Conservation (phyloP, 768 basidiomycete species). For the Kwoniella sp. region DNA sequence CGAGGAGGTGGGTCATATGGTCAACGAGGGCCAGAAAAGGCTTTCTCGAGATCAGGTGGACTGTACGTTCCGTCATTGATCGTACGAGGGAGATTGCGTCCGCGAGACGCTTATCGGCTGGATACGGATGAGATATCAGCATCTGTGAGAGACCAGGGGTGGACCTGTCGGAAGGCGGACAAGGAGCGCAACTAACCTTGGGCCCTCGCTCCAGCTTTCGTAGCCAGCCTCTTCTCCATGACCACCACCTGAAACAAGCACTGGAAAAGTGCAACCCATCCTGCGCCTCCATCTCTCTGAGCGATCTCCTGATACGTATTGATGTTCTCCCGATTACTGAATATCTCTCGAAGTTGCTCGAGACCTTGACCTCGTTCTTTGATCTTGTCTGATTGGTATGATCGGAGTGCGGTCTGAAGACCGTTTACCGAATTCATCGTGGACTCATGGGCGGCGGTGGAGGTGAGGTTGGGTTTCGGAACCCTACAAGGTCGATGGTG, state of each 20-base stretch:
- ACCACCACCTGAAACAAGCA: constrained; percentile 69
- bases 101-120: constrained; percentile 64
- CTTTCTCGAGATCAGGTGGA: constrained; percentile 63
- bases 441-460: not conserved
- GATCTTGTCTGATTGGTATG: constrained; percentile 60
- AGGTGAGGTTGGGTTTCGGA: not conserved
- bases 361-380: constrained; percentile 72
- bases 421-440: constrained; percentile 38
- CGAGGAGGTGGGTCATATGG: constrained; percentile 68
- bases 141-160: too few species aligned
- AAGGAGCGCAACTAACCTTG: constrained; percentile 38
- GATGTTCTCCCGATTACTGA: constrained; percentile 57
- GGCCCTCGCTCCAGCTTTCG: constrained; percentile 55
- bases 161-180: too few species aligned
- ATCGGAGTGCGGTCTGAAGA: constrained; percentile 38
- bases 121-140: constrained; percentile 30
- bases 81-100: constrained; percentile 71
- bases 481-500: too few species aligned
- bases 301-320: constrained; percentile 60
- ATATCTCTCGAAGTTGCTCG: constrained; percentile 53
- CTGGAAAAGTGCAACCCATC: constrained; percentile 72
- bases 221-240: constrained; percentile 63
- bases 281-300: constrained; percentile 29
- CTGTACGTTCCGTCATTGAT: constrained; percentile 69
- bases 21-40: constrained; percentile 64